Base-by-base conservation (phyloP, 2,329 filamentous ascomycete genomes). In the Fusarium irregulare region DNA sequence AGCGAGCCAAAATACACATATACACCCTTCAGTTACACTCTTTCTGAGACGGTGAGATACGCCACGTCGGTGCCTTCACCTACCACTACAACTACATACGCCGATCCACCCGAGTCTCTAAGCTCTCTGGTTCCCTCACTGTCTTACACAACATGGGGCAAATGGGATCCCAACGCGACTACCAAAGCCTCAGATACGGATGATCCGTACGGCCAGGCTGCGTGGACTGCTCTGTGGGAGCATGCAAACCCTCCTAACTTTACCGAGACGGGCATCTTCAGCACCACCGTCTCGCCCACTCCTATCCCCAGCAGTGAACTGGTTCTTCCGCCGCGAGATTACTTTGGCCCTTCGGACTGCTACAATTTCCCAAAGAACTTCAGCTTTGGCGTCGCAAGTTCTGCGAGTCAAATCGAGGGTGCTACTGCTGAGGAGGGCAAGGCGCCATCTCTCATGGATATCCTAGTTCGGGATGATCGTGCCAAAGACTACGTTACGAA, bases 221-320 rank as follows among this genome's bases (percentile, higher is more conserved):
- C 77, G 2, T 80, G 78, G 72, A 78, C 69, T 11, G 76, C 74
- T 4, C 69, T 80, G 1, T 80, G 78, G 78, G 71, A 78, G 12
- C 60, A 73, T 41, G 78, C 76, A 12, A 76, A 78, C 34, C 78
- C 77, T 12, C 76, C 77, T 41, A 78, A 79, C 48, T 80, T 79
- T 50, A 80, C 78, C 5, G 74, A 77, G 32, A 75, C 62, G 23
- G 72, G 60, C 16, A 30, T 78, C 13, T 78, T 71, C 28, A 79
- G 76, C 54, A 86, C 86, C 0, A 89, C 87, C 0, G 86, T 87
- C 3, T 80, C 78, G 6, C 85, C 87, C 0, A 89, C 86, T 0
- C 81, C 87, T 0, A 76, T 90, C 2, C 84, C 87, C 0, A 86
- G 80, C 2, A 84, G 78, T 56, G 86, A 89, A 60, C 80, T 90